Conservation (phyloP, 192 early-diverging fungal genomes). For the Backusella morwellensis region DNA sequence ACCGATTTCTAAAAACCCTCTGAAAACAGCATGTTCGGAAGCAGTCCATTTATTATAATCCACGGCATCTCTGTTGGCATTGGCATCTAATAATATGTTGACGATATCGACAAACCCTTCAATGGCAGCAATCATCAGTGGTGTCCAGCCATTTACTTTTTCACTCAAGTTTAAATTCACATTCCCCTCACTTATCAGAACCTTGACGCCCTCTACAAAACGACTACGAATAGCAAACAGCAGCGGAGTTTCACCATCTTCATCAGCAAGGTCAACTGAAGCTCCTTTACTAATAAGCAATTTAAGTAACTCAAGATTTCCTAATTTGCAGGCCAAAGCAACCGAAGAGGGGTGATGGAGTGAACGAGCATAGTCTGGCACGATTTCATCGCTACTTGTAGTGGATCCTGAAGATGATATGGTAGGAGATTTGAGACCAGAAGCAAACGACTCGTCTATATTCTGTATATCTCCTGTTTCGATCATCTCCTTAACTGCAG, state of each 20-base stretch:
- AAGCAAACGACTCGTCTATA: constrained; percentile 40
- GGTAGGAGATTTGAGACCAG: constrained; percentile 10
- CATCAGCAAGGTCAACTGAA: constrained; percentile 57
- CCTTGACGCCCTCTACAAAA: constrained; percentile 46
- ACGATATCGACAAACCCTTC: constrained; percentile 59
- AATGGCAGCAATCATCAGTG: constrained; percentile 62
- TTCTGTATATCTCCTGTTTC: constrained; percentile 50
- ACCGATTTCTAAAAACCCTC: constrained; percentile 51
- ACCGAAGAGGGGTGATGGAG: constrained; percentile 43
- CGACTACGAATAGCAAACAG: constrained; percentile 53
- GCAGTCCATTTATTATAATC: constrained; percentile 58
- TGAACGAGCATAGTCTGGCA: constrained; percentile 21
- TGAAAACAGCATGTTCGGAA: constrained; percentile 63
- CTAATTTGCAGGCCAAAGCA: constrained; percentile 50
- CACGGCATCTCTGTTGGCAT: constrained; percentile 44
- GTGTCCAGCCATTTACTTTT: constrained; percentile 58
- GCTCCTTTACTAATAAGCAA: constrained; percentile 55
- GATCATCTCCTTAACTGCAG: constrained; percentile 47
- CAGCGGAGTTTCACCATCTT: constrained; percentile 69
- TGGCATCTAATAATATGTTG: constrained; percentile 45
- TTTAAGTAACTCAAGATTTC: constrained; percentile 43
- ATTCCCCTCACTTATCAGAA: constrained; percentile 40
- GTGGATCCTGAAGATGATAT: background rate
- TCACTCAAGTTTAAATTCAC: constrained; percentile 52
- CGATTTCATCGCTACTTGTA: background rate